Conservation (phyloP, 768 basidiomycete genomes). For the Boletus sp. region DNA sequence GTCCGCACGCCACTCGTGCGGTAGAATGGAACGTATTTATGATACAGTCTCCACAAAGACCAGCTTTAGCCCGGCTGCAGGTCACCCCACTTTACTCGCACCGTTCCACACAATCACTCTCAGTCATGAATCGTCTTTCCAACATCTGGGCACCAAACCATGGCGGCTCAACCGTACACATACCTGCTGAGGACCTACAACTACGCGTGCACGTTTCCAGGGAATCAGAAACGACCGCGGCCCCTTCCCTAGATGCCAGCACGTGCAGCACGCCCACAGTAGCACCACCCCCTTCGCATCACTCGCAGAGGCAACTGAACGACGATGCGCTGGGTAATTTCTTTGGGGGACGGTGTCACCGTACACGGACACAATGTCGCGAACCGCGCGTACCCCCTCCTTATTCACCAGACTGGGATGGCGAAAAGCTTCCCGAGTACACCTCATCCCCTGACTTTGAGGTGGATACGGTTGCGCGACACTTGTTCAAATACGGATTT, state of each 20-base stretch:
- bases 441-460: constrained; percentile 36
- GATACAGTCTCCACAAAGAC: not conserved
- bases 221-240: constrained; percentile 19
- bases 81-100: constrained; percentile 6
- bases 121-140: constrained; percentile 15
- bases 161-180: constrained; percentile 1
- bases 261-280: constrained; percentile 20
- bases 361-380: constrained; percentile 21
- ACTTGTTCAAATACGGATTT: constrained; percentile 63
- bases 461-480: constrained; percentile 54
- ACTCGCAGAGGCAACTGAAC: constrained; percentile 23
- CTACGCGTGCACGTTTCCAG: constrained; percentile 23
- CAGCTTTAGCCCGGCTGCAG: constrained; percentile 9
- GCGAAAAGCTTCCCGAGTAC: constrained; percentile 29
- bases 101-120: not conserved
- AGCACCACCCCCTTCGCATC: constrained; percentile 20
- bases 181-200: constrained; percentile 17
- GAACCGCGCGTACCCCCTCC: constrained; percentile 35
- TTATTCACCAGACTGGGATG: constrained; percentile 42
- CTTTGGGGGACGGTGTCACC: constrained; percentile 28
- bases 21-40: constrained; percentile 25
- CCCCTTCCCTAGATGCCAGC: constrained; percentile 12
- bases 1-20: constrained; percentile 7
- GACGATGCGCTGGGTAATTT: constrained; percentile 33
- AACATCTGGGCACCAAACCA: constrained; percentile 7